phyloP scores from a whole-genome alignment of 331 rosid genomes.

The Spiraea crenata region DNA sequence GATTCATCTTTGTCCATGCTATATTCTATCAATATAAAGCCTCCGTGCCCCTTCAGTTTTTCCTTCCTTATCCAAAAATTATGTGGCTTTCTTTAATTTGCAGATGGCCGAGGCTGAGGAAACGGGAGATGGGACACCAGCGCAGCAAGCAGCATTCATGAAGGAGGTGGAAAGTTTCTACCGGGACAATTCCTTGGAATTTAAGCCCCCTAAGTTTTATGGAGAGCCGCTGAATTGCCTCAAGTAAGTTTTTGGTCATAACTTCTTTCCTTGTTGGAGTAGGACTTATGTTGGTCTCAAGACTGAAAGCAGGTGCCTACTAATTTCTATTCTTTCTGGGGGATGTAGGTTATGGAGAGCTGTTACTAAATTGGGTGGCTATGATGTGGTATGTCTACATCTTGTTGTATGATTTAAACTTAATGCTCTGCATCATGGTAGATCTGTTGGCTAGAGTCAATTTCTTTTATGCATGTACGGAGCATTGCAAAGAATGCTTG shows the following conservation, averaged over 20 bases:
- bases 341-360: constrained; percentile 82
- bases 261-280: neutral
- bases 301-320: constrained; percentile 4
- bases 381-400: constrained; percentile 59
- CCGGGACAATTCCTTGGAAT: constrained; percentile 58
- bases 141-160: constrained; percentile 54
- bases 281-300: neutral
- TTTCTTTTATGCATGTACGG: neutral
- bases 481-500: neutral
- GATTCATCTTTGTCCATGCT: neutral
- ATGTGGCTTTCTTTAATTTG: neutral
- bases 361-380: constrained; percentile 73
- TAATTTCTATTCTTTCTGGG: constrained; percentile 22
- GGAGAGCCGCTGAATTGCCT: constrained; percentile 77
- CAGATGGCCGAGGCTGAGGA: constrained; percentile 62
- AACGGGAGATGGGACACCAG: constrained; percentile 47
- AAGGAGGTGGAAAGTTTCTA: constrained; percentile 68
- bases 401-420: constrained; percentile 7
- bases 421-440: neutral
- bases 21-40: neutral
- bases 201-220: constrained; percentile 80
- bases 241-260: constrained; percentile 46
- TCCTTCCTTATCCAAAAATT: neutral
- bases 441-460: neutral
- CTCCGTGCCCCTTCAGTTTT: neutral